Conservation (phyloP, 139 green algal species). For the Chlamydomonas incerta region DNA sequence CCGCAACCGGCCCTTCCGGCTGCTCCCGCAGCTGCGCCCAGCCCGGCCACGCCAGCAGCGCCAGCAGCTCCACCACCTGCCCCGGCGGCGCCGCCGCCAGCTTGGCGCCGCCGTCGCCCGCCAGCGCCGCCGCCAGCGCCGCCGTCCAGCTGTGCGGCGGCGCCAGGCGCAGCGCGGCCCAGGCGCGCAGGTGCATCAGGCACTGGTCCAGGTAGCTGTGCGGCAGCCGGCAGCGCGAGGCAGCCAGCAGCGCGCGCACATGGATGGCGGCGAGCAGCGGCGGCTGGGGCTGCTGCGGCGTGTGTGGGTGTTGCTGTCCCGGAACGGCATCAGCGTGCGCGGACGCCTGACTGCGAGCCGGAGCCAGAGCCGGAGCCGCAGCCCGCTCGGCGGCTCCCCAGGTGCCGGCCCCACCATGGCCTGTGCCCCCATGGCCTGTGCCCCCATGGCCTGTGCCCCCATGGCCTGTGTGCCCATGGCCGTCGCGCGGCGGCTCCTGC, state of each 20-base stretch:
- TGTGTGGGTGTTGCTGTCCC: too few species aligned
- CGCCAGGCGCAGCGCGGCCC: conserved; percentile 4
- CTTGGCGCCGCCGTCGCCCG: neutral
- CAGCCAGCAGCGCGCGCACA: conserved; percentile 8
- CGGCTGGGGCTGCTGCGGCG: neutral
- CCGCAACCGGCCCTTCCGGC: neutral
- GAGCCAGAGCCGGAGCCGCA: too few species aligned
- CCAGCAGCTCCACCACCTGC: conserved; percentile 2
- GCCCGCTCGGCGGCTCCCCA: too few species aligned
- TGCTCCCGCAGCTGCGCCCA: neutral
- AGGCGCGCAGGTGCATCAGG: conserved; percentile 33
- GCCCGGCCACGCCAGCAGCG: conserved; percentile 22
- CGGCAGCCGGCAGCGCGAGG: neutral
- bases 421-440: too few species aligned
- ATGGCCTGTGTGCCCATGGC: too few species aligned
- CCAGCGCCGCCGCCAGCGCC: neutral
- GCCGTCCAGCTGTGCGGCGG: conserved; percentile 13
- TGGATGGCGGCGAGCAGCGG: neutral
- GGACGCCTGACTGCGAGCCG: too few species aligned
- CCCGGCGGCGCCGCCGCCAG: neutral
- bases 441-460: too few species aligned
- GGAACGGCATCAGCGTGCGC: too few species aligned
- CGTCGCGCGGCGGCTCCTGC: too few species aligned
- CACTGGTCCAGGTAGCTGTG: conserved; percentile 23
- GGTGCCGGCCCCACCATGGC: too few species aligned